These are phyloP conservation scores for Avena eriantha DNA, from an alignment of 176 grass and related monocot species.

Conservation along the genomic window DNA sequence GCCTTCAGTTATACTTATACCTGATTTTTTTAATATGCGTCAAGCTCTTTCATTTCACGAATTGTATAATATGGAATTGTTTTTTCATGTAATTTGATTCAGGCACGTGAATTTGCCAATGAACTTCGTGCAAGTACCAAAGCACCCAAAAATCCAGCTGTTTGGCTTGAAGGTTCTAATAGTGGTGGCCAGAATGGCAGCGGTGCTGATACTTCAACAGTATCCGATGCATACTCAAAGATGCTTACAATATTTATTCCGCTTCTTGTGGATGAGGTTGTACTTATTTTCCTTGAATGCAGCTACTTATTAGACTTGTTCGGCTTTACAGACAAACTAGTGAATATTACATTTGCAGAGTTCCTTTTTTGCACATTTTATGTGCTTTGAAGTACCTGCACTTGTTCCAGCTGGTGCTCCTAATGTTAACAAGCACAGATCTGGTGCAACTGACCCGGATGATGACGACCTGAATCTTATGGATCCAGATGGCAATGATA, in stretches of 20 bases:
- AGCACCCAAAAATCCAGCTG: constrained; percentile 78
- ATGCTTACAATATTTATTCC: constrained; percentile 99
- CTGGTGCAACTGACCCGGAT: constrained; percentile 58
- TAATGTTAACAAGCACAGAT: constrained; percentile 60
- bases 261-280: constrained; percentile 97
- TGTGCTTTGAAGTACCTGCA: constrained; percentile 97
- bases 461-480: constrained; percentile 86
- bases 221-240: constrained; percentile 98
- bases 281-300: constrained; percentile 11
- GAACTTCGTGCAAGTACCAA: constrained; percentile 97
- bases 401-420: constrained; percentile 67
- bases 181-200: constrained; percentile 64
- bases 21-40: background rate
- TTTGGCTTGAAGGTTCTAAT: constrained; percentile 86
- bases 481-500: constrained; percentile 87
- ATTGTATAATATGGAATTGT: background rate
- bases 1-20: background rate
- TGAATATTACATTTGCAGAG: constrained; percentile 62
- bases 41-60: background rate
- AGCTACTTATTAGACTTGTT: constrained; percentile 14
- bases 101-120: constrained; percentile 99
- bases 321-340: constrained; percentile 28
- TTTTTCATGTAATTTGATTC: constrained; percentile 39
- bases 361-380: constrained; percentile 99
- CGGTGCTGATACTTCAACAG: constrained; percentile 78